Evolutionary conservation across 352 stramenopile genomes (phyloP), one percentile per base, ranked within the genome.

Genomic region (Phytopythium cucurbitacearum): DNA sequence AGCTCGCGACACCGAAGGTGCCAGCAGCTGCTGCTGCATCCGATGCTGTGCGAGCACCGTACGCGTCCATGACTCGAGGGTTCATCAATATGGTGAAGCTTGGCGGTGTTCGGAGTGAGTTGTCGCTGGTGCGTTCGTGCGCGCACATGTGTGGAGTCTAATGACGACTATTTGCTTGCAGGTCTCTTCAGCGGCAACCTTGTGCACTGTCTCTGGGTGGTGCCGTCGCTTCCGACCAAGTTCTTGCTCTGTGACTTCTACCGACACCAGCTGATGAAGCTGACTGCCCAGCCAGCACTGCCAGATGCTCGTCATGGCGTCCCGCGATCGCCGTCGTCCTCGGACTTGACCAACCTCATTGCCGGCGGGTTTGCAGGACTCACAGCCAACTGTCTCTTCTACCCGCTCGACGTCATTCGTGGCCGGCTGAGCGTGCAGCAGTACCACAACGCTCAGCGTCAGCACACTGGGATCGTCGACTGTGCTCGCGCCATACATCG

Each of bases 221-320:
- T 92, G n/a, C 82, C 82, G 34, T 89, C 79, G 21, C 73, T 95
- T 28, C 80, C 82, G 11, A 85, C 79, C 41, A 92, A 92, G 53
- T 86, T 93, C 40, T 41, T 91, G 34, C 49, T 93, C 5, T 90
- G 80, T 42, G 77, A 91, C 41, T 44, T 87, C 10, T 91, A 85
- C 51, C 77, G 80, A 44, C 58, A 75, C 40, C 73, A 91, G 48
- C 56, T 91, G 36, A 34, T 54, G 0, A 48, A 41, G 10, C 45
- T 81, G 12, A 51, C 40, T 40, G 47, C 58, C 8, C 66, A 47
- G 5, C 45, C 56, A n/a, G 15, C 12, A 40, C 28, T 12, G 7
- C 3, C 11, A 35, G 11, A 48, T 5, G 15, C 53, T 7, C 7
- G 33, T 21, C 7, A 35, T 5, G 8, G 5, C 7, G 53, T 47